A percentile compares a stretch with the other conserved stretches of the same genome.
Conservation (phyloP, 352 stramenopile species). For the Phytophthora fragariae region DNA sequence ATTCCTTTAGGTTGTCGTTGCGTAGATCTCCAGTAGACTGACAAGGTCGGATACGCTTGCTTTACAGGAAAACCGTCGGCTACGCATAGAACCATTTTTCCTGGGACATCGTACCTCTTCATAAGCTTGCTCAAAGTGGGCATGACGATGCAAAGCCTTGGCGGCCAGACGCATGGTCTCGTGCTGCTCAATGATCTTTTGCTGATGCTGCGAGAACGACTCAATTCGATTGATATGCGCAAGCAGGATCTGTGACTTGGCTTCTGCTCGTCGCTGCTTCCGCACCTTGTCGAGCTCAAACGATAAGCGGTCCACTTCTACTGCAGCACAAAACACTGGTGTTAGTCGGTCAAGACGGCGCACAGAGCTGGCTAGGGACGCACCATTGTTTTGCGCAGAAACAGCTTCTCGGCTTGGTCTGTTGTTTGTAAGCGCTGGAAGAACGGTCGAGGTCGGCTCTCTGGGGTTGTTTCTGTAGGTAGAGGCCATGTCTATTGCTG, state of each 20-base stretch:
- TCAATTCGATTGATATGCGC: slow-evolving; percentile 64
- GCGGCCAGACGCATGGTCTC: slow-evolving; percentile 53
- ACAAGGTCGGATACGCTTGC: too few species aligned
- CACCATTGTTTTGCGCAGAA: slow-evolving; percentile 13
- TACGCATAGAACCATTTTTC: background rate
- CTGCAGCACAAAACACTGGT: background rate
- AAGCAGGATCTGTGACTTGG: slow-evolving; percentile 49
- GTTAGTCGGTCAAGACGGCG: background rate
- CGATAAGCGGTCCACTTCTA: slow-evolving; percentile 44
- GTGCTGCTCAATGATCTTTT: slow-evolving; percentile 38
- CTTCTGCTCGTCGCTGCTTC: slow-evolving; percentile 41
- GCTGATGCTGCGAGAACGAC: slow-evolving; percentile 48
- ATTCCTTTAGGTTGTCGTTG: slow-evolving; percentile 58
- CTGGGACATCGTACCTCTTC: slow-evolving; percentile 34
- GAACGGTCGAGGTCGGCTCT: background rate
- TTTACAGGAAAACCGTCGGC: too few species aligned
- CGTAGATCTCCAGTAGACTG: too few species aligned
- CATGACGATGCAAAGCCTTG: slow-evolving; percentile 53
- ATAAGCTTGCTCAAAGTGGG: slow-evolving; percentile 52
- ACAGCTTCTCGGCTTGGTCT: slow-evolving; percentile 1
- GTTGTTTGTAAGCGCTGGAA: slow-evolving; percentile 7
- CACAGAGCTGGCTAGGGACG: background rate
- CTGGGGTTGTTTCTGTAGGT: background rate
- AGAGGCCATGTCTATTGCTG: background rate
- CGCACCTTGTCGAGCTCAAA: slow-evolving; percentile 63